A percentile compares a stretch with the other conserved stretches of the same genome.
Evolutionary conservation across 108 stramenopile species (phyloP).

Genomic region (Discostella pseudostelligera): DNA sequence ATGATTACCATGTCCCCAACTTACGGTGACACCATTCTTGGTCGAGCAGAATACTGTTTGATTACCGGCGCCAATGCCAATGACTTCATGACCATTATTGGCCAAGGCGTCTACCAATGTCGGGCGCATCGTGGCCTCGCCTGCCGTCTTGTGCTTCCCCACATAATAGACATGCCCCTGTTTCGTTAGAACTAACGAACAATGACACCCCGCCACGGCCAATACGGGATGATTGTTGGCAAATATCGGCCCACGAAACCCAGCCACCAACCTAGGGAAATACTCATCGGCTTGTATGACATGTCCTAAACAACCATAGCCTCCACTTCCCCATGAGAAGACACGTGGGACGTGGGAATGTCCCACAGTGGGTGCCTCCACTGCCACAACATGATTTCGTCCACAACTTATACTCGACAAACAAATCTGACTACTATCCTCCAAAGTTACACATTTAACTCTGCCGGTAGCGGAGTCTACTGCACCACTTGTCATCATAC

Average conservation of each 20-base stretch:
- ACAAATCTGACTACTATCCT: constrained; percentile 46
- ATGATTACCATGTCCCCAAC: constrained; percentile 79
- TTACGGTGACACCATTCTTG: constrained; percentile 70
- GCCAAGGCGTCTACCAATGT: constrained; percentile 75
- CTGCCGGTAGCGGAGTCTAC: constrained; percentile 25
- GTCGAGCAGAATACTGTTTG: constrained; percentile 72
- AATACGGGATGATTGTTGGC: constrained; percentile 48
- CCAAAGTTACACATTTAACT: constrained; percentile 42
- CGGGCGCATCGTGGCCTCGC: constrained; percentile 85
- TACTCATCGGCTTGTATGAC: constrained; percentile 82
- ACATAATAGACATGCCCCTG: constrained; percentile 88
- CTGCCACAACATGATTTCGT: constrained; percentile 75
- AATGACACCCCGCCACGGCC: constrained; percentile 63
- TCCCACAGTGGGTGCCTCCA: constrained; percentile 62
- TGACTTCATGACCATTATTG: constrained; percentile 81
- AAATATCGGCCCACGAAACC: constrained; percentile 53
- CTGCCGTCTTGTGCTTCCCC: constrained; percentile 70
- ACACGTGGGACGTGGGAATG: constrained; percentile 47
- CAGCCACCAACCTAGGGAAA: constrained; percentile 62
- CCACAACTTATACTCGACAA: constrained; percentile 74
- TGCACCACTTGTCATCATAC: constrained; percentile 4
- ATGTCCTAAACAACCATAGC: constrained; percentile 88
- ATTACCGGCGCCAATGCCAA: constrained; percentile 59
- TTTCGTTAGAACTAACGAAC: constrained; percentile 64
- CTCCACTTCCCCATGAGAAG: constrained; percentile 85